phyloP scores from a whole-genome alignment of 495 filamentous ascomycete genomes.

The Apiosordaria backusii region DNA sequence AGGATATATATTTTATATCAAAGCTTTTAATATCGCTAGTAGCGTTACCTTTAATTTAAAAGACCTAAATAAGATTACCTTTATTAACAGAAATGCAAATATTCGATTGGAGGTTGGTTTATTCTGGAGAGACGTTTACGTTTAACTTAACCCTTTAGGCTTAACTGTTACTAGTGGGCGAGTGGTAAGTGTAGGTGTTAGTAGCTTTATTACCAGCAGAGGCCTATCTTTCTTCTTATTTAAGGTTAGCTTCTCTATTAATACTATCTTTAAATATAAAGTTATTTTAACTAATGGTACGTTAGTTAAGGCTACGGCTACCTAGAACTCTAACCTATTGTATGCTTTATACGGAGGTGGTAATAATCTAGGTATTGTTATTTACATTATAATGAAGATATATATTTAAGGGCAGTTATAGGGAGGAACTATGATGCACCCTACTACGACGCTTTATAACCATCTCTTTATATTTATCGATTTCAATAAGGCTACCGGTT shows the following conservation, averaged over 20 bases:
- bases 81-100: not conserved
- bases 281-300: slow-evolving; percentile 46
- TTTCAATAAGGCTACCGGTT: not conserved
- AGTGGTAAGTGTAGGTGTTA: slow-evolving; percentile 46
- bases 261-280: slow-evolving; percentile 44
- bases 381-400: slow-evolving; percentile 35
- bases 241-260: slow-evolving; percentile 39
- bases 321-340: slow-evolving; percentile 44
- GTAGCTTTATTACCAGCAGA: slow-evolving; percentile 50
- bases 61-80: not conserved
- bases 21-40: not conserved
- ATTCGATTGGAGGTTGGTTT: not conserved
- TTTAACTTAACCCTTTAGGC: slow-evolving; percentile 37
- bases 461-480: not conserved
- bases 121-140: slow-evolving; percentile 42
- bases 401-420: slow-evolving; percentile 24
- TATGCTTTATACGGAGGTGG: slow-evolving; percentile 49
- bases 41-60: not conserved
- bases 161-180: slow-evolving; percentile 31
- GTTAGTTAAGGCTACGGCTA: slow-evolving; percentile 42
- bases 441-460: not conserved
- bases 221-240: slow-evolving; percentile 44
- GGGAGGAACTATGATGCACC: slow-evolving; percentile 13
- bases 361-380: slow-evolving; percentile 54
- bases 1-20: not conserved